phyloP scores from a whole-genome alignment of 1,139 yeast species.

The Torulaspora pretoriensis region DNA sequence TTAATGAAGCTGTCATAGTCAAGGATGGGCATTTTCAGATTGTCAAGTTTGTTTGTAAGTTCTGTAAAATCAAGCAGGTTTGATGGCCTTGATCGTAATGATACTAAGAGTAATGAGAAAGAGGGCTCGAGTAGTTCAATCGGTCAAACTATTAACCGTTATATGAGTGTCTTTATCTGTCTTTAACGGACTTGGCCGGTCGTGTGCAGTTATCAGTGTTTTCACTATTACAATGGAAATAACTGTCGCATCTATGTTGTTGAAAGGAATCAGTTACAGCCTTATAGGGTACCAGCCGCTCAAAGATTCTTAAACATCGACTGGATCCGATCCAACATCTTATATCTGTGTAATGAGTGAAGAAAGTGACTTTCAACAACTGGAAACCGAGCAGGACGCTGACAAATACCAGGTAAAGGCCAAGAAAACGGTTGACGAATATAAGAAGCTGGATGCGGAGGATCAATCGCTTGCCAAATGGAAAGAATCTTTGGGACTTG shows the following conservation, averaged over 20 bases:
- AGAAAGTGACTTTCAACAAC: constrained; percentile 40
- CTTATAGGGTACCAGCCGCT: not conserved
- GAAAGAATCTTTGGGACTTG: constrained; percentile 84
- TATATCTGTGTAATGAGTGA: constrained; percentile 25
- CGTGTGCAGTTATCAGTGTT: not conserved
- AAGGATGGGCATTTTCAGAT: constrained; percentile 1
- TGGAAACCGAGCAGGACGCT: constrained; percentile 58
- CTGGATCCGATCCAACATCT: not conserved
- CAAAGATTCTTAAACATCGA: not conserved
- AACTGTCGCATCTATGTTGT: no score
- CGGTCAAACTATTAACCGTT: no score
- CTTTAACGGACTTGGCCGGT: not conserved
- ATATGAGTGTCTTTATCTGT: not conserved
- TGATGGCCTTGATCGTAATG: not conserved
- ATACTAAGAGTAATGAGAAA: no score
- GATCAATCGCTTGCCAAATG: constrained; percentile 90
- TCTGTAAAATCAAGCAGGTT: not conserved
- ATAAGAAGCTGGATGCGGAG: constrained; percentile 78
- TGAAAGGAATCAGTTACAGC: no score
- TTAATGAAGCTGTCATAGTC: constrained; percentile 3
- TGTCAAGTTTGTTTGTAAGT: no score
- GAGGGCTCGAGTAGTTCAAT: no score
- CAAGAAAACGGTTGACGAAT: constrained; percentile 82
- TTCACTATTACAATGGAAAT: not conserved
- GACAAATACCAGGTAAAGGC: constrained; percentile 75